A percentile compares a stretch with the other conserved stretches of the same genome.
These are phyloP conservation scores for Globisporangium uncinulatum DNA, from an alignment of 352 stramenopile genomes.

Conservation along the genomic window DNA sequence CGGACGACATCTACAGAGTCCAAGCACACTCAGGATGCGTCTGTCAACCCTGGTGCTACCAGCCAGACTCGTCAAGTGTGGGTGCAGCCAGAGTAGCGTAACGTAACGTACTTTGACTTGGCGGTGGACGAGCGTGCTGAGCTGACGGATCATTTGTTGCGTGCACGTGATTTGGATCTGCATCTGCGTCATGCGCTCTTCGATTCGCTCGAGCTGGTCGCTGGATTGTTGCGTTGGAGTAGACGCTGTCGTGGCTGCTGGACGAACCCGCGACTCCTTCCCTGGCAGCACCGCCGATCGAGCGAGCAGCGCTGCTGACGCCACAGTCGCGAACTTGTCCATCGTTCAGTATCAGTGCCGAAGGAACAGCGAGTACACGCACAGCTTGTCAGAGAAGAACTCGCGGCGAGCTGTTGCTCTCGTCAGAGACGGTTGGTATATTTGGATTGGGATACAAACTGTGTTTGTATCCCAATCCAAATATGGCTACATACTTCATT, in stretches of 20 bases:
- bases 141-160: slow-evolving; percentile 44
- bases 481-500: not conserved
- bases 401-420: too few species aligned
- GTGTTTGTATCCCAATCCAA: too few species aligned
- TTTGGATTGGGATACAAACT: too few species aligned
- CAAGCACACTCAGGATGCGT: not conserved
- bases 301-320: slow-evolving; percentile 6
- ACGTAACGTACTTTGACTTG: slow-evolving; percentile 30
- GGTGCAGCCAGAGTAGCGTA: too few species aligned
- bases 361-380: not conserved
- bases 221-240: not conserved
- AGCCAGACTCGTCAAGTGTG: not conserved
- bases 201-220: slow-evolving; percentile 22
- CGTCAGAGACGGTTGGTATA: too few species aligned
- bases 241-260: not conserved
- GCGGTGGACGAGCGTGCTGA: slow-evolving; percentile 39
- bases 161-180: slow-evolving; percentile 32
- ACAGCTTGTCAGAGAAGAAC: too few species aligned
- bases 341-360: not conserved
- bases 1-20: slow-evolving; percentile 15
- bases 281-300: not conserved
- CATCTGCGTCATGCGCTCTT: slow-evolving; percentile 37
- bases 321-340: slow-evolving; percentile 12
- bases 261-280: not conserved
- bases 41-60: not conserved